Evolutionary conservation across 1,139 yeast species (phyloP), one percentile per base, ranked within the genome.

Genomic region (Pneumocystis canis): DNA sequence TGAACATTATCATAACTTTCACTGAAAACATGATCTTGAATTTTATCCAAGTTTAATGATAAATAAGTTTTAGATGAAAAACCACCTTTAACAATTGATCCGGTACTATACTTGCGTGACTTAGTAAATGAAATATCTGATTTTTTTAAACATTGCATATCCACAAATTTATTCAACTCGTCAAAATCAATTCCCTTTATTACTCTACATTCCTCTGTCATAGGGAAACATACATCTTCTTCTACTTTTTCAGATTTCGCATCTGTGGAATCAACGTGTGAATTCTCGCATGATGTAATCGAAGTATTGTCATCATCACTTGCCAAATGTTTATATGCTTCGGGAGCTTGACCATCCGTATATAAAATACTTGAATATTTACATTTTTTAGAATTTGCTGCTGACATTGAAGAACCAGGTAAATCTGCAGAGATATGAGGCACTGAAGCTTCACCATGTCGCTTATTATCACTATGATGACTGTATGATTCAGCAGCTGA

Each of bases 151-250:
- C 41, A 59, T 18, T 69, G 67, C 28, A 66, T 70, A n/a, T 67
- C 71, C 31, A 72, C 70, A 64, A 74, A 73, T 63, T 71, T 73
- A 61, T 76, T 77, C 30, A 76, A 70, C 59, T 75, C 79, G 33
- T 66, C 68, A 65, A 75, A 74, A 62, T 77, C 77, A 59, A 75
- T 71, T 3, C 73, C 75, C 30, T 68, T 65, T 35, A 69, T 69
- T 30, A 69, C 71, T 61, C 69, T 68, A 25, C 68, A 83, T 69
- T 84, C 88, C 30, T 88, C 83, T 62, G 84, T 78, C 88, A 89
- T 86, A 1, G 98, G 97, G 76, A 90, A 89, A 78, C 97, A 92
- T 59, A 92, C 98, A 79, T 92, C 97, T 72, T 90, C 97, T 71
- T 90, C 97, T 0, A 96, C 89, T 71, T 87, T 95, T 57, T 63